These are phyloP conservation scores for Solanum dulcamara DNA, from an alignment of 257 asterid species.

Conservation along the genomic window DNA sequence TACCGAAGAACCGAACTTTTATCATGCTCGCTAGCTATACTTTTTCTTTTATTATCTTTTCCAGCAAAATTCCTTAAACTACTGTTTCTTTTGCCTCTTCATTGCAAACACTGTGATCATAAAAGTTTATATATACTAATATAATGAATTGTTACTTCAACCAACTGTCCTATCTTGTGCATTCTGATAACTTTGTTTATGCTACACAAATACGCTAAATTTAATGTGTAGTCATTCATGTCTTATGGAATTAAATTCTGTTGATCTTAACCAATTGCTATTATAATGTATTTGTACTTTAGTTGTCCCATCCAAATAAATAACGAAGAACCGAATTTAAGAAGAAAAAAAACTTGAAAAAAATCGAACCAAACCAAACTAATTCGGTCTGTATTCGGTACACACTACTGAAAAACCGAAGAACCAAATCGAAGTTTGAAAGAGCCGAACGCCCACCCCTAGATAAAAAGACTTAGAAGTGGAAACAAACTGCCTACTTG, in stretches of 20 bases:
- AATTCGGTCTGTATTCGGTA: not conserved
- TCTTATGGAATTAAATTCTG: not conserved
- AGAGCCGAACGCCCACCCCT: not conserved
- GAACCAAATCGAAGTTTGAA: no score
- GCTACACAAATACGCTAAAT: not conserved
- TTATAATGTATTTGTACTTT: not conserved
- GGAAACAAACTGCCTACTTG: not conserved
- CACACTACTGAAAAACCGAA: not conserved
- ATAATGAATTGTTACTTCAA: not conserved
- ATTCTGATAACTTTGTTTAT: not conserved
- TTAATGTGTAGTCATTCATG: not conserved
- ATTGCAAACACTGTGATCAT: not conserved
- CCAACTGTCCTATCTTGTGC: not conserved
- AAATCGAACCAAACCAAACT: not conserved
- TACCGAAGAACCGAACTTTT: not conserved
- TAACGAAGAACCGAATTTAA: not conserved
- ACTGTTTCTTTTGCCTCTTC: not conserved
- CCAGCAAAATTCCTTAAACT: not conserved
- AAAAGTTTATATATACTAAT: not conserved
- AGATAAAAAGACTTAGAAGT: not conserved
- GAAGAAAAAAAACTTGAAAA: not conserved
- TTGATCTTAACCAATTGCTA: not conserved
- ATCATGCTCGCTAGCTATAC: not conserved
- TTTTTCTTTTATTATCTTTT: not conserved
- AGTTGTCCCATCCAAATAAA: not conserved